Evolutionary conservation across 345 rosid genomes (phyloP).

Genomic region (Eucalyptus cloeziana): DNA sequence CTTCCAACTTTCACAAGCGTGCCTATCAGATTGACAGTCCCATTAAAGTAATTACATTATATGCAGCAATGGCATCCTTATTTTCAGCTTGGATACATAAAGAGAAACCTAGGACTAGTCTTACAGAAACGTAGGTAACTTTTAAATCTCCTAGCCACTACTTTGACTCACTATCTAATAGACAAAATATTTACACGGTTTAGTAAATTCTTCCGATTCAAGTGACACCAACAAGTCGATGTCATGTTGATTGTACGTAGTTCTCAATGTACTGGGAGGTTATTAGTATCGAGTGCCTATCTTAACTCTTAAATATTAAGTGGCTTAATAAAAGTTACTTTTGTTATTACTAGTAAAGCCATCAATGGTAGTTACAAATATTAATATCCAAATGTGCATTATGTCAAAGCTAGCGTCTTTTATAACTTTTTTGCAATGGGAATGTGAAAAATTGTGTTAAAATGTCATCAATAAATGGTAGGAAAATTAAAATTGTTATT

Average conservation of each 20-base stretch:
- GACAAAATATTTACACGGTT: background rate
- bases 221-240: background rate
- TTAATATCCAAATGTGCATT: background rate
- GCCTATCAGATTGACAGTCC: background rate
- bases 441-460: background rate
- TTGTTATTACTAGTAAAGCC: background rate
- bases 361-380: background rate
- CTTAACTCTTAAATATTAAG: background rate
- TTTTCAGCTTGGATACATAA: background rate
- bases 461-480: background rate
- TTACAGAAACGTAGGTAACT: background rate
- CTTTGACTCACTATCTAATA: background rate
- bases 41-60: background rate
- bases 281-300: background rate
- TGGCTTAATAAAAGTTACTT: background rate
- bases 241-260: background rate
- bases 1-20: background rate
- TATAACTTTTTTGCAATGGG: background rate
- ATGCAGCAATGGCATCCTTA: background rate
- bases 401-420: background rate
- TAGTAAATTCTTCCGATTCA: background rate
- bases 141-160: background rate
- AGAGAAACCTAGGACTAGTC: background rate
- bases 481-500: background rate
- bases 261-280: background rate